Evolutionary conservation across 2,329 filamentous ascomycete species (phyloP), one percentile per base, ranked within the genome.

Genomic region (Elsinoe australis): DNA sequence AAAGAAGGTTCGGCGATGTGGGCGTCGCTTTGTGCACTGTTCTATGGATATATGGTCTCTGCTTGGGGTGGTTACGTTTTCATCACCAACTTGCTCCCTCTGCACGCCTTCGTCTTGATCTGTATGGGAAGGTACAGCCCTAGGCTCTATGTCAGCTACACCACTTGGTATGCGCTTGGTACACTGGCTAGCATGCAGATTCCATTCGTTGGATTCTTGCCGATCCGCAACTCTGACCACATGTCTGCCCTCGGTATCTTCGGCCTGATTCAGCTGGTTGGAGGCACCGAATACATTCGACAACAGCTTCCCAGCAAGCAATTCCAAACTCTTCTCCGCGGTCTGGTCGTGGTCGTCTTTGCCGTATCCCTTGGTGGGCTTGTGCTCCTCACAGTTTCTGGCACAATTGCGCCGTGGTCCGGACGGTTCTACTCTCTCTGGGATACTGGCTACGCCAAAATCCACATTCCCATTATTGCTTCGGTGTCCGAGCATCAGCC

Each of bases 11-110:
- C 92, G 44, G 88, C 94, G 66, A 85, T 95, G 68, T 98, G 90
- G 90, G 90, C 88, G 58, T 89, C 87, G 29, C 74, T 95, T 54
- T 92, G 89, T 59, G 92, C 92, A 34, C 76, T 98, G 49, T 96
- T 94, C 71, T 98, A 98, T 69, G 92, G 92, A 62, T 98, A 98
- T 80, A 98, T 98, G 92, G 92, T 98, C 55, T 92, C 90, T 41
- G 94, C 94, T 14, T 98, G 92, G 92, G 92, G 92, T 76, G 92
- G 92, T 63, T 98, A 98, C 67, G 92, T 95, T 61, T 98, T 98
- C 78, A 98, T 98, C 64, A 98, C 94, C 53, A 95, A 94, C 66
- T 72, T 98, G 69, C 81, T 98, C 51, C 92, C 92, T 29, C 79
- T 98, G 57, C 92, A 98, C 68, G 82, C 87, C 5, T 89, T 98